phyloP scores from a whole-genome alignment of 345 rosid genomes.

The Alliaria petiolata region DNA sequence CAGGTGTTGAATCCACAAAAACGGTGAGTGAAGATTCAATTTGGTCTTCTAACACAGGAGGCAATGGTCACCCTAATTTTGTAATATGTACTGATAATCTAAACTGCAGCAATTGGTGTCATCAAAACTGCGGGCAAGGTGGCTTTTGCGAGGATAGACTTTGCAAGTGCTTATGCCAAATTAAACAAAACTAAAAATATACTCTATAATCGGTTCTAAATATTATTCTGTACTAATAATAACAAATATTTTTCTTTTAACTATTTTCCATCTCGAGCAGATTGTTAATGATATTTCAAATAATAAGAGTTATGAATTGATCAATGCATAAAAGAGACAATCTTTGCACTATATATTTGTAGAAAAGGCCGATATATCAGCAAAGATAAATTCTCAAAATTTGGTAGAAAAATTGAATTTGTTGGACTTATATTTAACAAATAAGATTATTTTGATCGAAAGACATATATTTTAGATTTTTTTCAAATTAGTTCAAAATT shows the following conservation, averaged over 20 bases:
- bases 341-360: not conserved
- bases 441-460: too few relatives aligned
- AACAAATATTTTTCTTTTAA: not conserved
- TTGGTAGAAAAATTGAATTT: not conserved
- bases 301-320: not conserved
- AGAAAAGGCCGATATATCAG: not conserved
- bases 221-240: too few relatives aligned
- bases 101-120: not conserved
- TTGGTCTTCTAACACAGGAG: not conserved
- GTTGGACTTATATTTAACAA: too few relatives aligned
- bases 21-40: slow-evolving; percentile 3
- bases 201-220: not conserved
- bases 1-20: not conserved
- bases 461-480: too few relatives aligned
- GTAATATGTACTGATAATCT: not conserved
- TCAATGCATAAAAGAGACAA: not conserved
- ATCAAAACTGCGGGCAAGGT: not conserved
- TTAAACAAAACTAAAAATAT: not conserved
- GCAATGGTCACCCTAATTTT: not conserved
- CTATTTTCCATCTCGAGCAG: not conserved
- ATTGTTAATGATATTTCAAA: not conserved
- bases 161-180: not conserved
- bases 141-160: not conserved
- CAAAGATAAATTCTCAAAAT: not conserved
- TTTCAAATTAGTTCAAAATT: too few relatives aligned